A percentile compares a stretch with the other conserved stretches of the same genome.
Conservation (phyloP, 208 protist genomes). For the Trypanosomatidae sp. region DNA sequence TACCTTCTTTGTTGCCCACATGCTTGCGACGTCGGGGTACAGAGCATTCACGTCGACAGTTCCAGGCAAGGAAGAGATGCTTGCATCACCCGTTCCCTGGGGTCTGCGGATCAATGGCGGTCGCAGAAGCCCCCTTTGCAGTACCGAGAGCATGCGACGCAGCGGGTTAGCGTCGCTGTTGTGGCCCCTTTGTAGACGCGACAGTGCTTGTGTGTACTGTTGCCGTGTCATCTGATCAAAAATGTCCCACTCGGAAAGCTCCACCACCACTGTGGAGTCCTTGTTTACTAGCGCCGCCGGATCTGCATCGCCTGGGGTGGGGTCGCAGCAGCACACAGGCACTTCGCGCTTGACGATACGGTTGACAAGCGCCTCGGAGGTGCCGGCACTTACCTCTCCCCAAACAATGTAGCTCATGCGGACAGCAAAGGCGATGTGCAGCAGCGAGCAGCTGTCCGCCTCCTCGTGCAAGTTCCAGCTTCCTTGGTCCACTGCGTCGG, state of each 20-base stretch:
- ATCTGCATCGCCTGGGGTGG: not conserved
- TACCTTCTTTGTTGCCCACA: conserved; percentile 8
- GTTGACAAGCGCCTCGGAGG: conserved; percentile 10
- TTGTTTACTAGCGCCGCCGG: not conserved
- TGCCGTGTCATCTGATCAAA: conserved; percentile 18
- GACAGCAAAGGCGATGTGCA: conserved; percentile 65
- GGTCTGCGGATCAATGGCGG: not conserved
- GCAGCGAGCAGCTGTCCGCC: conserved; percentile 66
- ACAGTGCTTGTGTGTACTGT: conserved; percentile 8
- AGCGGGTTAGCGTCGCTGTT: conserved; percentile 28
- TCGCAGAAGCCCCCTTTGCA: not conserved
- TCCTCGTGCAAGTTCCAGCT: conserved; percentile 73
- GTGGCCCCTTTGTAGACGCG: conserved; percentile 15
- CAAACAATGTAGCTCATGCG: conserved; percentile 84
- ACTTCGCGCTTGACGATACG: conserved; percentile 14
- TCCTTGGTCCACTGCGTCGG: conserved; percentile 13
- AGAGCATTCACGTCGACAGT: not conserved
- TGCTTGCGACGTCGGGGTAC: conserved; percentile 16
- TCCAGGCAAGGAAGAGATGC: not conserved
- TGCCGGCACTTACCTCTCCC: conserved; percentile 34
- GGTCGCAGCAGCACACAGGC: conserved; percentile 14
- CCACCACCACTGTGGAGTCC: not conserved
- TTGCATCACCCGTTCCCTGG: not conserved
- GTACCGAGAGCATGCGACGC: conserved; percentile 13
- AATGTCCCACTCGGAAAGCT: conserved; percentile 20